Percentiles rank a stretch among this genome's conserved stretches.
These are phyloP conservation scores for Fusarium coffeatum DNA, from an alignment of 2,329 filamentous ascomycete genomes.

Conservation along the genomic window DNA sequence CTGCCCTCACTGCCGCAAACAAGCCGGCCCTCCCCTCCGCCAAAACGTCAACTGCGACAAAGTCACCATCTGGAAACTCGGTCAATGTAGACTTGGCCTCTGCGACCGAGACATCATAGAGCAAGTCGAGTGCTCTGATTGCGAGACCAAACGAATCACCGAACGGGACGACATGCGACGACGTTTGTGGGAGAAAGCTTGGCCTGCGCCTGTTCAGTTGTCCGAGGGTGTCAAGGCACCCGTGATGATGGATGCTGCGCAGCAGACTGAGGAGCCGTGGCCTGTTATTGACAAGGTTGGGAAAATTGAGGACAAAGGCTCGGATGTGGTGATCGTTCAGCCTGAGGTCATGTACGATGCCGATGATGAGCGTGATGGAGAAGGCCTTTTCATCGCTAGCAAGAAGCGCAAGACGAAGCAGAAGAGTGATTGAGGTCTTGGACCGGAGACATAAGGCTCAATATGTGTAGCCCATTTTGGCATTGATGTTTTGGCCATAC, in stretches of 20 bases:
- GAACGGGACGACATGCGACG: not conserved
- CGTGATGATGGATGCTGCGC: not conserved
- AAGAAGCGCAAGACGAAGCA: not conserved
- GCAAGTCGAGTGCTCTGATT: not conserved
- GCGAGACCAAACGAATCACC: not conserved
- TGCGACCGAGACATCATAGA: not conserved
- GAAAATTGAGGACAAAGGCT: not conserved
- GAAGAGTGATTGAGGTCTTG: not conserved
- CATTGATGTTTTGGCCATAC: not conserved
- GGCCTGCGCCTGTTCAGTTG: not conserved
- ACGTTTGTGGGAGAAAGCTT: not conserved
- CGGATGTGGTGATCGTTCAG: not conserved
- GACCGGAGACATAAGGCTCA: accelerated
- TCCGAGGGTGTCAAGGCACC: not conserved
- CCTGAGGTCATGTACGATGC: not conserved
- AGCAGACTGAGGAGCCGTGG: not conserved
- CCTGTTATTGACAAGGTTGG: not conserved
- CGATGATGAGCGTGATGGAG: not conserved
- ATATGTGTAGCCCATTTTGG: not conserved
- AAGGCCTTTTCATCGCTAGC: not conserved
- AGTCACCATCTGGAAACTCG: slow-evolving; percentile 4
- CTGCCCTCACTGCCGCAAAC: not conserved
- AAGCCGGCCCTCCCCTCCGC: not conserved
- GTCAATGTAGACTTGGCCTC: not conserved
- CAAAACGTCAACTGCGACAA: slow-evolving; percentile 11